A percentile compares a stretch with the other conserved stretches of the same genome.
Evolutionary conservation across 441 rosid species (phyloP).

Genomic region (Pelargonium myrrhifolium): DNA sequence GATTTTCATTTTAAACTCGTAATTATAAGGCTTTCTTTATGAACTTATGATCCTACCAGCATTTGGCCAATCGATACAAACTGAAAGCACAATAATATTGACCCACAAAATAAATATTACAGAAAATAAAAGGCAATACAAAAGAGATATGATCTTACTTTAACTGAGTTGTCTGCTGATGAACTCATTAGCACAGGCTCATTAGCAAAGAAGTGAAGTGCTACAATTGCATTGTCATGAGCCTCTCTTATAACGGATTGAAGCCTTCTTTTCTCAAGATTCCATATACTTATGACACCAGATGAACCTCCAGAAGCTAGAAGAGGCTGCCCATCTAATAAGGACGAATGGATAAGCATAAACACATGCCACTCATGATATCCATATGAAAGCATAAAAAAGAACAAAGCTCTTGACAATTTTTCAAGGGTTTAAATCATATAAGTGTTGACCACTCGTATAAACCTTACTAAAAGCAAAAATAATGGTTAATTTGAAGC

Average conservation of each 20-base stretch:
- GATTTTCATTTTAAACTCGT: neutral
- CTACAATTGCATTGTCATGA: constrained; percentile 72
- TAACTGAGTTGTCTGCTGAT: constrained; percentile 84
- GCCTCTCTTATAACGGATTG: constrained; percentile 88
- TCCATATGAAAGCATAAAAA: neutral
- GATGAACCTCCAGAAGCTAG: constrained; percentile 90
- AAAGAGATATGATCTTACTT: constrained; percentile 40
- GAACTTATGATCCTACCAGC: neutral
- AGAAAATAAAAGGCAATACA: neutral
- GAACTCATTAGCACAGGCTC: constrained; percentile 97
- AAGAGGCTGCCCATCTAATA: constrained; percentile 85
- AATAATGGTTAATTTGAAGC: neutral
- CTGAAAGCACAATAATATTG: neutral
- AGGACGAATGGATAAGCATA: constrained; percentile 7
- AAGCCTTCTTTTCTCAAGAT: constrained; percentile 85
- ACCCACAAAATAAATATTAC: neutral
- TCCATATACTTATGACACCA: constrained; percentile 96
- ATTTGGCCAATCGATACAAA: neutral
- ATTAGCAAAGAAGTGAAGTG: constrained; percentile 84
- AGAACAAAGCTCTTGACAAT: neutral
- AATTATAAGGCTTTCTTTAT: neutral
- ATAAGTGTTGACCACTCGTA: neutral
- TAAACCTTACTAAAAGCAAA: neutral
- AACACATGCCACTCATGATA: constrained; percentile 5
- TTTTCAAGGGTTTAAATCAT: neutral